These are phyloP conservation scores for Aspergillus alliaceus DNA, from an alignment of 2,329 filamentous ascomycete genomes.

Conservation along the genomic window DNA sequence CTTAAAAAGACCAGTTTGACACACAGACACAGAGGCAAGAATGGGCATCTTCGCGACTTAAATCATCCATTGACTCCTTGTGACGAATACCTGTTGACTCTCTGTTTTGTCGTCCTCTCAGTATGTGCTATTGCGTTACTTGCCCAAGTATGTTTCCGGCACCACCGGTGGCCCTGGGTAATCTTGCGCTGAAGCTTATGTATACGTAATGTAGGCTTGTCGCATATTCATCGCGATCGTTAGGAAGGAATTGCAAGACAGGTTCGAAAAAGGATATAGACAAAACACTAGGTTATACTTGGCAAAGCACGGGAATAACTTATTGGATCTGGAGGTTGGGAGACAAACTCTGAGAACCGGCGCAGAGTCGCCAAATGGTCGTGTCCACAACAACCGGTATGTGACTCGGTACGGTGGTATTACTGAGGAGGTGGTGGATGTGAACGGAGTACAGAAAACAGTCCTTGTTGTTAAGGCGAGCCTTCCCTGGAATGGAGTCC, in stretches of 20 bases:
- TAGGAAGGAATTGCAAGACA: neutral
- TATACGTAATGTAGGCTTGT: neutral
- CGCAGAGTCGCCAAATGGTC: no score
- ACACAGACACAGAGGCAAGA: no score
- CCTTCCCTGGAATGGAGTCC: neutral
- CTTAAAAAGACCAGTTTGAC: no score
- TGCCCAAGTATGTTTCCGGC: neutral
- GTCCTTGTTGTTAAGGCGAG: slow-evolving; percentile 2
- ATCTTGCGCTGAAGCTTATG: neutral
- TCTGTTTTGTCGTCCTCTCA: neutral
- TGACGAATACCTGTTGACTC: neutral
- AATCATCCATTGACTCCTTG: neutral
- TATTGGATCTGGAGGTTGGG: neutral
- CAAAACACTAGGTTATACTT: neutral
- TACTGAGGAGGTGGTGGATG: neutral
- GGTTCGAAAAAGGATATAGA: neutral
- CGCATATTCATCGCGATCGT: neutral
- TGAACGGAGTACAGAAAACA: neutral
- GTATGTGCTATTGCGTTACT: neutral
- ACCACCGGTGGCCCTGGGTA: no score
- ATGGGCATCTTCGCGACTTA: no score
- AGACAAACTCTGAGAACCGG: neutral
- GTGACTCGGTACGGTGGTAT: slow-evolving; percentile 1
- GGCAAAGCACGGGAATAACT: neutral
- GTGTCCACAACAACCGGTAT: neutral